Evolutionary conservation across 2,329 filamentous ascomycete species (phyloP), one percentile per base, ranked within the genome.

Genomic region (Ceratocystiopsis sp.): DNA sequence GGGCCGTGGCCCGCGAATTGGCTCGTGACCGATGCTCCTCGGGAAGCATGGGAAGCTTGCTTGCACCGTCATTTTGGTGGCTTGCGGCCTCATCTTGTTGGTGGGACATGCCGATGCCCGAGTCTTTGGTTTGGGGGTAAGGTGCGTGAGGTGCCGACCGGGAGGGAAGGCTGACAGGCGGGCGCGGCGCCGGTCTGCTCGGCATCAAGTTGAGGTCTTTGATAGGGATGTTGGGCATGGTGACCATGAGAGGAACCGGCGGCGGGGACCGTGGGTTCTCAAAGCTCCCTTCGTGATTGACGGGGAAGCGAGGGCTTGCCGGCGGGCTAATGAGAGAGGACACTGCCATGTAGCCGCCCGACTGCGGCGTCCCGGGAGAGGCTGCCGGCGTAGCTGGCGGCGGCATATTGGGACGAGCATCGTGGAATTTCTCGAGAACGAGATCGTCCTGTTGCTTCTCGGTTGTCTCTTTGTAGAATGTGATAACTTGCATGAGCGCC

Each of bases 181-280:
- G 84, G 60, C 83, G 84, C 42, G 87, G 91, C 38, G 89, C 86
- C 43, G 85, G 83, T 47, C 91, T 76, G 54, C 76, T 82, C 41
- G 91, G 87, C 56, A 93, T 70, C 54, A 86, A 65, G 48, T 72
- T 71, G 48, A 70, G 58, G 49, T 75, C 73, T 57, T 73, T 72
- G 44, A 61, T 57, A 37, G 65, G 62, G 32, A 64, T 57, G 38
- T 55, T 72, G 58, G 89, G 87, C 47, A 95, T 21, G 21, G 21
- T 21, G 21, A 21, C 21, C 21, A 4, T 21, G 21, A 21, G 21
- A 21, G 21, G 21, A 21, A 21, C 83, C 12, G 89, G 91, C 49
- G 91, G 91, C 35, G 91, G 84, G 16, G 89, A 84, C 56, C 91
- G 76, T 40, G 91, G 91, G 57, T 98, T 96, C 64, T 96, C 91